A percentile compares a stretch with the other conserved stretches of the same genome.
Conservation (phyloP, 257 asterid genomes). For the Capsicum chinense region DNA sequence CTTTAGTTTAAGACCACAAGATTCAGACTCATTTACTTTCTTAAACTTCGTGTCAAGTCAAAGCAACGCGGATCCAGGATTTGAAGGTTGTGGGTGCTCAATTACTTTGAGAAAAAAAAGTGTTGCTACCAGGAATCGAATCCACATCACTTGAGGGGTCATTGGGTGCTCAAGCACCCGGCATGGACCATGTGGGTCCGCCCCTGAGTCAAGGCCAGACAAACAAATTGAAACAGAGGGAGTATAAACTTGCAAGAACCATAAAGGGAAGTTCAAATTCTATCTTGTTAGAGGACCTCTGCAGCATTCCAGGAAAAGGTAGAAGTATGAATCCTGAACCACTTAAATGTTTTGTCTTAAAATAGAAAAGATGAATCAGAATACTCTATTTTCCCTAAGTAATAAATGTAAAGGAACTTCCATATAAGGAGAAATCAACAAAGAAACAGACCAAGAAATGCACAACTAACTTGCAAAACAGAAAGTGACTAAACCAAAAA, state of each 20-base stretch:
- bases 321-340: constrained; percentile 19
- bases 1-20: neutral
- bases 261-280: neutral
- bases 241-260: constrained; percentile 18
- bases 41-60: neutral
- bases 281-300: neutral
- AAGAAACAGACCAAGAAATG: constrained; percentile 11
- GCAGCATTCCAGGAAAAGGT: neutral
- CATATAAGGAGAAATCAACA: neutral
- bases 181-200: too few species aligned
- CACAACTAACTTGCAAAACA: constrained; percentile 12
- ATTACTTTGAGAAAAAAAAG: too few species aligned
- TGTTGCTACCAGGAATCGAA: too few species aligned
- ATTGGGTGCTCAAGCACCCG: too few species aligned
- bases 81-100: too few species aligned
- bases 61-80: too few species aligned
- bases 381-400: neutral
- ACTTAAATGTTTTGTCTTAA: neutral
- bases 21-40: neutral
- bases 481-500: too few species aligned
- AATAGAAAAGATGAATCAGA: neutral
- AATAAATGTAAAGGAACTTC: neutral
- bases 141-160: too few species aligned
- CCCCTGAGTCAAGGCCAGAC: neutral
- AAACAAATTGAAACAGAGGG: neutral